Conservation (phyloP, 2,329 filamentous ascomycete genomes). For the Aspergillus floridensis region DNA sequence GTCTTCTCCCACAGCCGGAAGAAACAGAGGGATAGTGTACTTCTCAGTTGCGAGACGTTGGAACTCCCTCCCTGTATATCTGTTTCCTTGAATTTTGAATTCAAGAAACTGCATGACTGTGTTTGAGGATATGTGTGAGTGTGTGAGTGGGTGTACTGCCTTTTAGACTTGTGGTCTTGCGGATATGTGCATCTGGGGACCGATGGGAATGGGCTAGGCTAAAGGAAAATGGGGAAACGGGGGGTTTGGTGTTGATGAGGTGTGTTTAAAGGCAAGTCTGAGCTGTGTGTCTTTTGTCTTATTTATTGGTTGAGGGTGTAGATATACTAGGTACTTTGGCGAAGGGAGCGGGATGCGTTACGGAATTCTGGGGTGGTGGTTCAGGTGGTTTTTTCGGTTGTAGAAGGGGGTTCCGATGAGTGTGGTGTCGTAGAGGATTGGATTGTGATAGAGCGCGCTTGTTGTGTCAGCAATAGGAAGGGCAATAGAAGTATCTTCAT, state of each 20-base stretch:
- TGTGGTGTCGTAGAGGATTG: too few species aligned
- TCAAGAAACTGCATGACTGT: background rate
- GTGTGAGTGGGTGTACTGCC: background rate
- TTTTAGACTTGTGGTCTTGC: background rate
- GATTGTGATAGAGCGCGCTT: too few species aligned
- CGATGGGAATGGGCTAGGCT: background rate
- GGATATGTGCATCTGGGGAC: background rate
- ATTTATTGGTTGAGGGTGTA: background rate
- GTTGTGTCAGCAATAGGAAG: too few species aligned
- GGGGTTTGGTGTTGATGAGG: slow-evolving; percentile 17
- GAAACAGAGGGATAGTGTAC: slow-evolving; percentile 14
- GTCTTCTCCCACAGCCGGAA: background rate
- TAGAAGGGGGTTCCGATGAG: too few species aligned
- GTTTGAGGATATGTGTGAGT: background rate
- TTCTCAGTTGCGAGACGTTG: slow-evolving; percentile 1
- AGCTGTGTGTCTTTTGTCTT: slow-evolving; percentile 20
- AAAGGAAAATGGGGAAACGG: background rate
- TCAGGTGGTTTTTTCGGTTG: too few species aligned
- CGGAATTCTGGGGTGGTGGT: too few species aligned
- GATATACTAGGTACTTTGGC: background rate
- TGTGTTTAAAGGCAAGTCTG: slow-evolving; percentile 37
- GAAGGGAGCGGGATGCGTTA: too few species aligned
- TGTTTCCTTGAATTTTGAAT: background rate
- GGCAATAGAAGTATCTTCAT: too few species aligned
- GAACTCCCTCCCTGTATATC: background rate